These are phyloP conservation scores for Lentinus polychrous DNA, from an alignment of 1,284 basidiomycete genomes.

Conservation along the genomic window DNA sequence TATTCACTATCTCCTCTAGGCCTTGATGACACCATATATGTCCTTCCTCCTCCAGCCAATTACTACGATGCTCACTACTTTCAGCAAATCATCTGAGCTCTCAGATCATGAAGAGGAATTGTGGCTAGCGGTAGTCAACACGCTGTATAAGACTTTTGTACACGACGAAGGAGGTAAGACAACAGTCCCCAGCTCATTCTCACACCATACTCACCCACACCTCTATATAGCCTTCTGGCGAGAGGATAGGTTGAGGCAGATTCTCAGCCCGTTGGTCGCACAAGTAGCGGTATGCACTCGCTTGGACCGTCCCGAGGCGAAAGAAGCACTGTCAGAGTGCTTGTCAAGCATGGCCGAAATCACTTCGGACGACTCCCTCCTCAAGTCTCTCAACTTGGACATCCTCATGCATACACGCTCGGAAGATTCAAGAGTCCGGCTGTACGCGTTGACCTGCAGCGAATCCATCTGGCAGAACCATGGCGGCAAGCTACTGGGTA, in stretches of 20 bases:
- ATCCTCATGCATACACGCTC: slow-evolving; percentile 86
- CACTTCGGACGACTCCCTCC: slow-evolving; percentile 52
- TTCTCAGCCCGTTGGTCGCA: slow-evolving; percentile 51
- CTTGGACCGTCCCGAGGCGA: slow-evolving; percentile 31
- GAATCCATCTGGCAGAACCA: slow-evolving; percentile 76
- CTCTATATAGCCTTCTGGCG: slow-evolving; percentile 74
- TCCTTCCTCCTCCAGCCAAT: slow-evolving; percentile 68
- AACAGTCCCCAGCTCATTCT: not conserved
- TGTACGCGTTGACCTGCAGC: slow-evolving; percentile 66
- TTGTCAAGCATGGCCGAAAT: slow-evolving; percentile 50
- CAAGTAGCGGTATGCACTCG: slow-evolving; percentile 55
- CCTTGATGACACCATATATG: slow-evolving; percentile 89
- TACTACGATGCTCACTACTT: slow-evolving; percentile 56
- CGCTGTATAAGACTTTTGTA: slow-evolving; percentile 65
- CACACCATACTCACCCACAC: not conserved
- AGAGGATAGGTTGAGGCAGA: slow-evolving; percentile 65
- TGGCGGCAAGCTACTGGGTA: slow-evolving; percentile 66
- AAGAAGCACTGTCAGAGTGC: slow-evolving; percentile 37
- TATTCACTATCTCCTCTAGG: slow-evolving; percentile 32
- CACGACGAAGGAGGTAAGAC: slow-evolving; percentile 77
- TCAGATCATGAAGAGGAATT: slow-evolving; percentile 31
- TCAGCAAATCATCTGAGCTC: slow-evolving; percentile 22
- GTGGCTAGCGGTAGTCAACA: slow-evolving; percentile 63
- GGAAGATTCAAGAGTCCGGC: slow-evolving; percentile 60
- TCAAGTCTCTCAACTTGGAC: slow-evolving; percentile 78